Evolutionary conservation across 2,329 filamentous ascomycete genomes (phyloP), one percentile per base, ranked within the genome.

Genomic region (Neoscytalidium dimidiatum): DNA sequence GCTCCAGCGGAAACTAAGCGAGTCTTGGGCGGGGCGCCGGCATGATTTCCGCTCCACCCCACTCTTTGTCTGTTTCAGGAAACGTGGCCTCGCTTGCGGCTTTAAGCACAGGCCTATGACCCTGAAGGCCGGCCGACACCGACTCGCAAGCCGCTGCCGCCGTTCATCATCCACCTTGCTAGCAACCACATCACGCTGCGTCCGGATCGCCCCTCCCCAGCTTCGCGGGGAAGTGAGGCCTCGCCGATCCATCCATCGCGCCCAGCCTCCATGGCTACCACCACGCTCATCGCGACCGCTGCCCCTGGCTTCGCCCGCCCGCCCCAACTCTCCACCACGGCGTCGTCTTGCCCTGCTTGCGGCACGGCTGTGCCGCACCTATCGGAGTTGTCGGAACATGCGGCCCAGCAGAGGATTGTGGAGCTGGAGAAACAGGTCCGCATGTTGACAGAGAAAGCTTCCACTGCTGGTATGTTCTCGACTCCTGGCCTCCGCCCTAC

Each of bases 391-490:
- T 28, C 41, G 26, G 49, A 53, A 38, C 71, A 71, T 41, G 69
- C 33, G 11, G 62, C 62, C 51, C 51, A 68, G 66, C 68, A 65
- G 19, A 68, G 69, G 51, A 76, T 78, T 38, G 62, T 61, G 60
- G 89, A 92, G 71, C 83, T 94, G 49, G 87, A 93, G 76, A 83
- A 85, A 38, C 90, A 93, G 72, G 87, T 94, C 62, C 84, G 85
- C 64, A 78, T 88, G 62, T 83, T 94, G 66, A 92, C 88, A 75
- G 83, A 90, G 69, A 92, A 91, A 77, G 89, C 89, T 64, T 85
- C 88, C 3, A 86, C 87, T 64, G 82, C 84, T 69, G 83, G 84
- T 86, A 77, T n/a, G n/a, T n/a, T n/a, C n/a, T n/a, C n/a, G n/a
- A 62, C 82, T 75, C 62, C 49, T 38, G 23, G 14, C 48, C 61